Percentiles rank a stretch among this genome's conserved stretches.
phyloP scores from a whole-genome alignment of 2,329 filamentous ascomycete genomes.

The Nectriaceae sp. region DNA sequence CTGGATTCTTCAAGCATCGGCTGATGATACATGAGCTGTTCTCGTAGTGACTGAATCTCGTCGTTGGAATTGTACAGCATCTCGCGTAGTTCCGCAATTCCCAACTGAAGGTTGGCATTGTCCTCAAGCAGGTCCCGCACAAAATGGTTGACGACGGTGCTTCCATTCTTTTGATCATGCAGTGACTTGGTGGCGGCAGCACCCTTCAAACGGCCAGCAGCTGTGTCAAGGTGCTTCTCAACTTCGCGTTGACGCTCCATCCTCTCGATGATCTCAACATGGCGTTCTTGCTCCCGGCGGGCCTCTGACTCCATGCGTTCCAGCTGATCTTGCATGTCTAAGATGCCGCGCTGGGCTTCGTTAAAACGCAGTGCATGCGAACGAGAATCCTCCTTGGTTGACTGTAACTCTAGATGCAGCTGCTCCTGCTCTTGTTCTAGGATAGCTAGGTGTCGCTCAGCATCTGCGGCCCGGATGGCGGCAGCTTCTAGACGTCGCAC shows the following conservation, averaged over 20 bases:
- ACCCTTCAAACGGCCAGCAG: conserved; percentile 78
- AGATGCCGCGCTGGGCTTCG: conserved; percentile 77
- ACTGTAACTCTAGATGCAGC: conserved; percentile 67
- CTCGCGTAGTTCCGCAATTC: conserved; percentile 87
- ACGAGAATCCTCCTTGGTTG: conserved; percentile 73
- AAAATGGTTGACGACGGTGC: conserved; percentile 86
- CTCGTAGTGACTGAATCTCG: conserved; percentile 83
- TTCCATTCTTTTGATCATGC: conserved; percentile 58
- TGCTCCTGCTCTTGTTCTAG: conserved; percentile 81
- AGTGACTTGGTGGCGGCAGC: conserved; percentile 72
- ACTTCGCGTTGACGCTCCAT: conserved; percentile 84
- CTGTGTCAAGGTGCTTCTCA: conserved; percentile 78
- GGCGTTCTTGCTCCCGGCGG: conserved; percentile 75
- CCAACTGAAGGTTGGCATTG: conserved; percentile 90
- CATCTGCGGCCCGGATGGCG: conserved; percentile 71
- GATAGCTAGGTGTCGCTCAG: conserved; percentile 77
- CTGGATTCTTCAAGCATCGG: conserved; percentile 53
- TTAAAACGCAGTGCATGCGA: conserved; percentile 82
- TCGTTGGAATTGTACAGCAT: conserved; percentile 91
- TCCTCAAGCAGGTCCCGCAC: conserved; percentile 94
- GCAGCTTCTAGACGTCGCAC: conserved; percentile 74
- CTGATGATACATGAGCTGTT: conserved; percentile 80
- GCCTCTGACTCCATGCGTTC: conserved; percentile 87
- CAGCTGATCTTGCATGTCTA: conserved; percentile 81
- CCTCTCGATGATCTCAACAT: conserved; percentile 76